Evolutionary conservation across 2,329 filamentous ascomycete species (phyloP).

Genomic region (Ophiostoma novo-ulmi): DNA sequence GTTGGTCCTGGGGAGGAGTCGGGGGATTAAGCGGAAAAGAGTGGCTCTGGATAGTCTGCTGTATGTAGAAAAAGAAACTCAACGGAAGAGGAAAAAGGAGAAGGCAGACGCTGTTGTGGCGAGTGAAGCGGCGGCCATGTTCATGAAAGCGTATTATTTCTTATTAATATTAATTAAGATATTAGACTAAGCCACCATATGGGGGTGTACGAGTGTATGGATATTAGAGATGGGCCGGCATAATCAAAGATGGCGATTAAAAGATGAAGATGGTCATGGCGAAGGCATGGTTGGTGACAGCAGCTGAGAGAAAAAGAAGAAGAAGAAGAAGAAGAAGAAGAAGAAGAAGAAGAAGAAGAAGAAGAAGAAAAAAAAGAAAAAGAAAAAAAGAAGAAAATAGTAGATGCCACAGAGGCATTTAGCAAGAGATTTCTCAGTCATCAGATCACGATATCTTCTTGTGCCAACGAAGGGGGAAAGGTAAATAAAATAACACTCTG

Average conservation of each 20-base stretch:
- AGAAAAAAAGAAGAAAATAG: background rate
- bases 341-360: background rate
- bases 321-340: background rate
- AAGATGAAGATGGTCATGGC: background rate
- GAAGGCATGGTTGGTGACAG: background rate
- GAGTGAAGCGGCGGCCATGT: background rate
- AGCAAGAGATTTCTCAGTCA: background rate
- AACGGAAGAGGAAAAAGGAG: background rate
- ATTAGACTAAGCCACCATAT: background rate
- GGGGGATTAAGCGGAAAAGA: slow-evolving; percentile 5
- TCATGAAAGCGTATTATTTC: background rate
- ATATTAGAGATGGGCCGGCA: background rate
- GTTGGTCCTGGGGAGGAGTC: slow-evolving; percentile 11
- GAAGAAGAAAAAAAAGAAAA: background rate
- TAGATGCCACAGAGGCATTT: background rate
- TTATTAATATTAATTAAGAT: background rate
- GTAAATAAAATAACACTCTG: background rate
- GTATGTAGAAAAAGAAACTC: background rate
- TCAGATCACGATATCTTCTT: background rate
- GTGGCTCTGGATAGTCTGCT: background rate
- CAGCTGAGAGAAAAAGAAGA: background rate
- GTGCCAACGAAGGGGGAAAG: background rate
- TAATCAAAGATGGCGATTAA: background rate
- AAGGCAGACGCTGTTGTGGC: background rate
- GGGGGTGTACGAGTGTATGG: background rate